These are phyloP conservation scores for Bimuria novae-zelandiae DNA, from an alignment of 2,329 filamentous ascomycete species.

Conservation along the genomic window DNA sequence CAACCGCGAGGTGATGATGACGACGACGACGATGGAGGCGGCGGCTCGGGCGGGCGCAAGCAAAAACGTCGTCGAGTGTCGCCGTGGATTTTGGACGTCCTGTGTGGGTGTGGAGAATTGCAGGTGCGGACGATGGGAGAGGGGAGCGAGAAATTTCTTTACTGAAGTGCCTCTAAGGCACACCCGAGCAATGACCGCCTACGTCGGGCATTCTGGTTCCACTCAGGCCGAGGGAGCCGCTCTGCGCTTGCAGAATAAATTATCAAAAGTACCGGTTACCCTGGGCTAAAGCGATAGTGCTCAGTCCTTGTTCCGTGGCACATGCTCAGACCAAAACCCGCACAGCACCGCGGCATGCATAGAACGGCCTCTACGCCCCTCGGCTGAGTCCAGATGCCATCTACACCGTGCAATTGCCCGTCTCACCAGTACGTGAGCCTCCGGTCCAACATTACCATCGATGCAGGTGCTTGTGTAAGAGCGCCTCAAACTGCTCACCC, in stretches of 20 bases:
- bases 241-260: conserved; percentile 6
- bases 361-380: too few relatives aligned
- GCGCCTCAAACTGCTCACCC: not conserved
- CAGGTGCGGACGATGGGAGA: conserved; percentile 19
- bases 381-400: not conserved
- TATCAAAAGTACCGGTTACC: conserved; percentile 1
- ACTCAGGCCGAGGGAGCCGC: conserved; percentile 5
- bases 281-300: conserved; percentile 6
- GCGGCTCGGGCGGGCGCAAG: conserved; percentile 29
- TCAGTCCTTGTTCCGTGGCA: conserved; percentile 5
- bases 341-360: not conserved
- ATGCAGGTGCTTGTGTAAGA: not conserved
- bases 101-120: conserved; percentile 25
- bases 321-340: not conserved
- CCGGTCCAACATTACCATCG: not conserved
- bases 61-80: conserved; percentile 28
- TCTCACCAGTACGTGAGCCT: not conserved
- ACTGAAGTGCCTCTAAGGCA: conserved; percentile 7
- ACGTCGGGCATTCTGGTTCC: not conserved
- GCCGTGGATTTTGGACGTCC: conserved; percentile 35
- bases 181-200: conserved; percentile 3
- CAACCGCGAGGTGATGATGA: conserved; percentile 26
- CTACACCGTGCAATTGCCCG: not conserved
- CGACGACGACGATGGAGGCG: conserved; percentile 29
- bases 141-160: conserved; percentile 23